Base-by-base conservation (phyloP, 2,329 filamentous ascomycete genomes). In the Colletotrichum sp. region DNA sequence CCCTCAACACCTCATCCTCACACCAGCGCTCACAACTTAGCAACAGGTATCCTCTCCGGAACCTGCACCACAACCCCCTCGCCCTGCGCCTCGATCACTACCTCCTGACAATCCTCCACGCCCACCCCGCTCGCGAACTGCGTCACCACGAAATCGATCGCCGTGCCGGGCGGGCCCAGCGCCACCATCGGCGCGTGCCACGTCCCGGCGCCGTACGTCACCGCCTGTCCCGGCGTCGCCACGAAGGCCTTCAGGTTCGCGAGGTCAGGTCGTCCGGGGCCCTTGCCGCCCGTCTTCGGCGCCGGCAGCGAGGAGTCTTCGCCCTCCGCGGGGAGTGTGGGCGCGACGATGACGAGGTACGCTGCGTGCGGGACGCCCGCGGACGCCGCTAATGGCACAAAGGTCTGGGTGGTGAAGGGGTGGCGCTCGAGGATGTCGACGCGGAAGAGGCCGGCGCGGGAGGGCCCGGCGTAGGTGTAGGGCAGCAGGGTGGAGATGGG, bases 121-220 rank as follows among this genome's bases (percentile, higher is more conserved):
- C 86, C 91, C 15, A 97, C 93, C 3, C 94, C 96, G 84, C 97
- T 98, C 38, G 93, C 93, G 86, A 94, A 97, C 86, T 98, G 96
- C 78, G 94, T 91, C 3, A 98, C 96, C 7, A 98, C 91, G 83
- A 98, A 98, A 82, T 97, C 95, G 64, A 98, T 88, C 24, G 92
- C 89, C 30, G 87, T 85, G 3, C 85, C 88, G 3, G 80, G 71
- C 4, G 82, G 77, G 0, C 96, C 96, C 65, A 98, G 84, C 18
- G 95, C 96, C 16, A 96, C 94, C 96, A 99, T 98, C 1, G 97
- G 97, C 76, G 96, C 96, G 87, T 99, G 97, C 91, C 96, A 99
- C 70, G 96, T 98, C 7, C 95, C 97, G 2, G 94, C 93, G 2
- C 91, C 95, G 83, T 98, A 99, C 4, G 96, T 98, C 16, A 99